These are phyloP conservation scores for Termitomyces sp. DNA, from an alignment of 768 basidiomycete genomes.

Conservation along the genomic window DNA sequence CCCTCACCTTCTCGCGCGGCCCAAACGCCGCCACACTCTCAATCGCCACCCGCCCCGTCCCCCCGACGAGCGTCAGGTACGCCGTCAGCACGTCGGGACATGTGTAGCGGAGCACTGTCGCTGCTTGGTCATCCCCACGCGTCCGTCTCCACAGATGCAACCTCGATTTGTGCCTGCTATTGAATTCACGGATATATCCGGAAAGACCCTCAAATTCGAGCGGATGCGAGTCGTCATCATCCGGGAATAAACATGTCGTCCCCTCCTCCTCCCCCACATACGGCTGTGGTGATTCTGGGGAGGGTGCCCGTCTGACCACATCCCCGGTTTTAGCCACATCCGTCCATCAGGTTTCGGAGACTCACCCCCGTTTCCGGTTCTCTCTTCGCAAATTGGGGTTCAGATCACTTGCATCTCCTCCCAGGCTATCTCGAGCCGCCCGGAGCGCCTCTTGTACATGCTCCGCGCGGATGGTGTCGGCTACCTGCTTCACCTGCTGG, in stretches of 20 bases:
- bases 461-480: conserved; percentile 44
- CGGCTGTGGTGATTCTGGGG: conserved; percentile 60
- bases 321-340: conserved; percentile 4
- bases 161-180: conserved; percentile 37
- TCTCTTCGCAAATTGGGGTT: conserved; percentile 42
- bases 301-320: conserved; percentile 40
- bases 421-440: conserved; percentile 52
- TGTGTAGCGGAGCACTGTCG: conserved; percentile 50
- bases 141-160: conserved; percentile 54
- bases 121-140: conserved; percentile 24
- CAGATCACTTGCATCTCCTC: conserved; percentile 47
- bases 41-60: conserved; percentile 35
- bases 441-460: conserved; percentile 56
- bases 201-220: conserved; percentile 44
- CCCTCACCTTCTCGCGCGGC: conserved; percentile 62
- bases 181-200: conserved; percentile 57
- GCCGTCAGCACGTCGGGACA: conserved; percentile 65
- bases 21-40: conserved; percentile 71
- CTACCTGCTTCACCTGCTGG: conserved; percentile 41
- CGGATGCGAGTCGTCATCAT: conserved; percentile 30
- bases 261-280: conserved; percentile 43
- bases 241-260: conserved; percentile 40
- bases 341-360: conserved; percentile 13
- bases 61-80: conserved; percentile 50
- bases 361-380: conserved; percentile 55